These are phyloP conservation scores for Cyclocybe cylindracea DNA, from an alignment of 768 basidiomycete genomes.

Conservation along the genomic window DNA sequence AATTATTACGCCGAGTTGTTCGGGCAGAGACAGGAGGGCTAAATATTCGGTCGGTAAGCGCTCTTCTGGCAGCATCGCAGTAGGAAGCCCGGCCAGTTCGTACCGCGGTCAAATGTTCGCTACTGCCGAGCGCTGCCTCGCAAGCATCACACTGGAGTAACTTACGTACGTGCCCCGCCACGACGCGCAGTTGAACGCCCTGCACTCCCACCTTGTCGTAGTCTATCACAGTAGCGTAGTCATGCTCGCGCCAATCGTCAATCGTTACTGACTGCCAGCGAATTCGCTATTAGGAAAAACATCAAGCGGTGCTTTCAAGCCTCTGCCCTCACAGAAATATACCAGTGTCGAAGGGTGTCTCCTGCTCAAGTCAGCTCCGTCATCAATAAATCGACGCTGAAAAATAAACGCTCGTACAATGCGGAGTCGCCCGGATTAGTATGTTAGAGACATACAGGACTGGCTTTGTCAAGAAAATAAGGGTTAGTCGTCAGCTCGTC, in stretches of 20 bases:
- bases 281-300: slow-evolving; percentile 67
- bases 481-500: slow-evolving; percentile 6
- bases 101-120: slow-evolving; percentile 72
- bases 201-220: slow-evolving; percentile 69
- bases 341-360: slow-evolving; percentile 79
- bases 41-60: too few relatives aligned
- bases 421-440: slow-evolving; percentile 9
- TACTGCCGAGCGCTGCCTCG: slow-evolving; percentile 74
- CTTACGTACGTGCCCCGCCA: background rate
- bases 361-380: slow-evolving; percentile 84
- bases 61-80: too few relatives aligned
- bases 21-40: slow-evolving; percentile 42
- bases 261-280: slow-evolving; percentile 68
- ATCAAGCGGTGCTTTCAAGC: slow-evolving; percentile 82
- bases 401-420: background rate
- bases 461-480: slow-evolving; percentile 52
- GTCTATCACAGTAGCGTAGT: slow-evolving; percentile 76
- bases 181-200: background rate
- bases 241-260: slow-evolving; percentile 87
- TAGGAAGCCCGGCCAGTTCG: too few relatives aligned
- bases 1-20: slow-evolving; percentile 60
- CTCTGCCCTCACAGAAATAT: slow-evolving; percentile 37
- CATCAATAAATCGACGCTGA: slow-evolving; percentile 83
- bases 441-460: slow-evolving; percentile 35
- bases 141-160: slow-evolving; percentile 65